Conservation (phyloP, 805 yeast genomes). For the Sugiyamaella marilandica region DNA sequence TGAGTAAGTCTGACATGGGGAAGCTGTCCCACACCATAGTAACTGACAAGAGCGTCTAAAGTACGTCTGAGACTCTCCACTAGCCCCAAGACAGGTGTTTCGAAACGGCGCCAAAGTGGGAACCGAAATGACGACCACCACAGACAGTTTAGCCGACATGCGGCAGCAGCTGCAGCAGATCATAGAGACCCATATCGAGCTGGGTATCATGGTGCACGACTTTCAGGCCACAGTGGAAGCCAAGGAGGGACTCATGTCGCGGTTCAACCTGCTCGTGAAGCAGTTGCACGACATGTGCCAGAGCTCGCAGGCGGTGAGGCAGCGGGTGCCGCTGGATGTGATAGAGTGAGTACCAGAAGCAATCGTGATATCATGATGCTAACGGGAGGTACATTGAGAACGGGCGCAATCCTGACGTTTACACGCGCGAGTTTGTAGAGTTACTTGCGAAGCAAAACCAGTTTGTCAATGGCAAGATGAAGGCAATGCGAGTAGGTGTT, state of each 20-base stretch:
- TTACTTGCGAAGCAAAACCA: constrained; percentile 89
- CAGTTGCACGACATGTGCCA: constrained; percentile 15
- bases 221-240: constrained; percentile 85
- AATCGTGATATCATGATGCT: not conserved
- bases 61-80: too few relatives aligned
- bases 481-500: constrained; percentile 44
- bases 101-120: not conserved
- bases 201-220: constrained; percentile 90
- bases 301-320: constrained; percentile 12
- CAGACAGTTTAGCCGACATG: constrained; percentile 9
- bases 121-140: constrained; percentile 9
- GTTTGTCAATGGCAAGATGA: constrained; percentile 76
- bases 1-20: too few relatives aligned
- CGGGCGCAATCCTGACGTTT: constrained; percentile 95
- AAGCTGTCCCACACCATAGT: too few relatives aligned
- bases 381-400: constrained; percentile 67
- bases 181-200: constrained; percentile 77
- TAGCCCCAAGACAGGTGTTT: too few relatives aligned
- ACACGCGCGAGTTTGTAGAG: constrained; percentile 94
- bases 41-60: too few relatives aligned
- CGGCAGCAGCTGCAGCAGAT: constrained; percentile 44
- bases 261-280: constrained; percentile 22
- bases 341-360: constrained; percentile 12
- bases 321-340: constrained; percentile 23
- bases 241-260: constrained; percentile 47